Percentiles rank a stretch among this genome's conserved stretches.
These are phyloP conservation scores for Apophysomyces trapeziformis DNA, from an alignment of 371 early-diverging fungal genomes.

Conservation along the genomic window DNA sequence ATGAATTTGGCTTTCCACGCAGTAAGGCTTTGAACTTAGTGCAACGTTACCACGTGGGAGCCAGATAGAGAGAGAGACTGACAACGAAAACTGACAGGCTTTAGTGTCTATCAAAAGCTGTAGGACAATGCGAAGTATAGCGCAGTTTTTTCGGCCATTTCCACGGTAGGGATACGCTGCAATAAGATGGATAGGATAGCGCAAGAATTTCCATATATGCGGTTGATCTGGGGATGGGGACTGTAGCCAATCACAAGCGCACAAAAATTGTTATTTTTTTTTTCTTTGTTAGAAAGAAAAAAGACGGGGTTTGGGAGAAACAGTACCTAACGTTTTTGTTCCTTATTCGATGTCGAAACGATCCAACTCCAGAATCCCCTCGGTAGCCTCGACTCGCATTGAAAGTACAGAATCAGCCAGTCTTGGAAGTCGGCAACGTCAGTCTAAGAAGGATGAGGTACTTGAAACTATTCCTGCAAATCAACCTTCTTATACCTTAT, in stretches of 20 bases:
- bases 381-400: conserved; percentile 31
- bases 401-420: conserved; percentile 29
- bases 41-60: no score
- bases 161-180: no score
- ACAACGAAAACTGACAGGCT: no score
- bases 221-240: neutral
- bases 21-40: no score
- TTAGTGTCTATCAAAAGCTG: no score
- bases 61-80: no score
- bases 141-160: no score
- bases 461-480: conserved; percentile 3
- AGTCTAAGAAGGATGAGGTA: conserved; percentile 55
- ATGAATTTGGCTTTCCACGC: no score
- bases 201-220: neutral
- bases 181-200: no score
- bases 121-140: no score
- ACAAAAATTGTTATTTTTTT: conserved; percentile 4
- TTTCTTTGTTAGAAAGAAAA: conserved; percentile 1
- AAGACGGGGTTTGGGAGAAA: conserved; percentile 1
- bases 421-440: conserved; percentile 46
- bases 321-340: neutral
- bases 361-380: conserved; percentile 35
- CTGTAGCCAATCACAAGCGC: conserved; percentile 1
- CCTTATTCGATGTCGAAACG: conserved; percentile 10
- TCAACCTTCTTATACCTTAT: neutral